Conservation (phyloP, 23 red algal genomes). For the Gracilaria gracilis region DNA sequence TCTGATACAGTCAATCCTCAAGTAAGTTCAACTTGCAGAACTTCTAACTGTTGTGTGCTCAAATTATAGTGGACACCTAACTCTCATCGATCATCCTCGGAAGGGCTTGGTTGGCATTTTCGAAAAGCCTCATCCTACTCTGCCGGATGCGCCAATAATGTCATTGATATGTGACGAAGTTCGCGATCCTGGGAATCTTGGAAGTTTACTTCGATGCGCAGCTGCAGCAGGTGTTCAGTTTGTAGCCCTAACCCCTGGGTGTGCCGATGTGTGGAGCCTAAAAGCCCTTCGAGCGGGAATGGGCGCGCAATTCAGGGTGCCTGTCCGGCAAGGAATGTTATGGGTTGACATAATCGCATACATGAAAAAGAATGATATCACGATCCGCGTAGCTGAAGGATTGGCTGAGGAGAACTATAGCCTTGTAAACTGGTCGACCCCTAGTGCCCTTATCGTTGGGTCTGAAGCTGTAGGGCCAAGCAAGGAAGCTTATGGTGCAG, state of each 20-base stretch:
- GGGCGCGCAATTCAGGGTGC: constrained; percentile 92
- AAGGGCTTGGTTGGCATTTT: constrained; percentile 82
- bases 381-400: constrained; percentile 66
- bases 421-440: constrained; percentile 48
- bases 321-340: constrained; percentile 58
- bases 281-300: constrained; percentile 96
- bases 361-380: constrained; percentile 33
- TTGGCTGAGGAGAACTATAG: constrained; percentile 31
- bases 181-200: constrained; percentile 94
- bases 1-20: constrained; percentile 71
- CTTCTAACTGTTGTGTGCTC: not conserved
- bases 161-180: constrained; percentile 83
- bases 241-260: constrained; percentile 73
- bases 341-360: constrained; percentile 35
- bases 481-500: constrained; percentile 35
- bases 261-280: constrained; percentile 85
- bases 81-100: not conserved
- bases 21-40: constrained; percentile 37
- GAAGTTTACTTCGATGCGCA: constrained; percentile 87
- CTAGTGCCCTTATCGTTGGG: constrained; percentile 77
- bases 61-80: not conserved
- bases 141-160: constrained; percentile 37
- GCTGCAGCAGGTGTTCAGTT: constrained; percentile 72
- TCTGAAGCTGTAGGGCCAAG: constrained; percentile 87
- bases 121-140: constrained; percentile 36